These are phyloP conservation scores for Aspergillus sojae DNA, from an alignment of 2,329 filamentous ascomycete genomes.

Conservation along the genomic window DNA sequence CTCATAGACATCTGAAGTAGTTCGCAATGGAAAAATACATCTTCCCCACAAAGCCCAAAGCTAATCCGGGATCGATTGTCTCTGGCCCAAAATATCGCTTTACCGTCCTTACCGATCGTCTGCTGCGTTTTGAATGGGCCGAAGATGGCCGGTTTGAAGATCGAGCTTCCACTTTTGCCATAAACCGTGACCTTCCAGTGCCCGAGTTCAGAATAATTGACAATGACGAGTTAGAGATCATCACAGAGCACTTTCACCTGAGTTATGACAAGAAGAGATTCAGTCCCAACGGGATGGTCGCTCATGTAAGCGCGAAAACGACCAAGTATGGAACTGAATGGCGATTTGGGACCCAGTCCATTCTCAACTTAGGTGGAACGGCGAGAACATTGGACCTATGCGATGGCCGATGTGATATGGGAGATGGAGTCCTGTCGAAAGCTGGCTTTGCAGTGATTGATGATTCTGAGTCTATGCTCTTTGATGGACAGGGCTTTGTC, in stretches of 20 bases:
- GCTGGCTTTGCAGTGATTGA: slow-evolving; percentile 57
- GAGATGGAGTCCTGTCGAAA: slow-evolving; percentile 54
- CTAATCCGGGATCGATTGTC: slow-evolving; percentile 51
- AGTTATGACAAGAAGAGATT: slow-evolving; percentile 63
- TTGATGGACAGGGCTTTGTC: slow-evolving; percentile 57
- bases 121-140: slow-evolving; percentile 66
- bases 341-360: slow-evolving; percentile 54
- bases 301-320: slow-evolving; percentile 48
- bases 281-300: slow-evolving; percentile 52
- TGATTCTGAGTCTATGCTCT: slow-evolving; percentile 60
- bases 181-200: slow-evolving; percentile 54
- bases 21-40: not conserved
- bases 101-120: slow-evolving; percentile 58
- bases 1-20: not conserved
- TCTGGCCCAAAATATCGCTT: slow-evolving; percentile 59
- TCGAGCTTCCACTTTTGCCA: slow-evolving; percentile 63
- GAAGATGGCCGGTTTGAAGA: slow-evolving; percentile 64
- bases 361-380: slow-evolving; percentile 50
- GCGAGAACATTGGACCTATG: slow-evolving; percentile 58
- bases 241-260: slow-evolving; percentile 58
- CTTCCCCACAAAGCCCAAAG: slow-evolving; percentile 13
- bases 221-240: slow-evolving; percentile 56
- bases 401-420: slow-evolving; percentile 55
- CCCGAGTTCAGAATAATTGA: slow-evolving; percentile 55
- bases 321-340: slow-evolving; percentile 49